These are phyloP conservation scores for Viola pubescens DNA, from an alignment of 441 rosid species.

Conservation along the genomic window DNA sequence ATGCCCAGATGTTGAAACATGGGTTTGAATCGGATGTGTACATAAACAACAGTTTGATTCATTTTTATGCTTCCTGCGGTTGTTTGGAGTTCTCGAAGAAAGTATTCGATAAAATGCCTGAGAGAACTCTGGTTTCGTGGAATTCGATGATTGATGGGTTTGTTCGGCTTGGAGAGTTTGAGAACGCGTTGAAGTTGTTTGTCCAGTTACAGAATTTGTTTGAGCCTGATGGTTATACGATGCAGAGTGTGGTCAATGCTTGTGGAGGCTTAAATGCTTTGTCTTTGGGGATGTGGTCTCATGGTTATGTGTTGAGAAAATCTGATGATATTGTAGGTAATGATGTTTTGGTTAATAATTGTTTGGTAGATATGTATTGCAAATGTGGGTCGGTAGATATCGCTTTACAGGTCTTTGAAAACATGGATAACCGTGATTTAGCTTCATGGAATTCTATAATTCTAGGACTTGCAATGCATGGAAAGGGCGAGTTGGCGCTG, in stretches of 20 bases:
- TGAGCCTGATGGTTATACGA: slow-evolving; percentile 58
- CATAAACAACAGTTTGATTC: slow-evolving; percentile 51
- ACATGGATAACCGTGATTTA: slow-evolving; percentile 42
- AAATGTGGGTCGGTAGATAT: slow-evolving; percentile 56
- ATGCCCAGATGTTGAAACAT: slow-evolving; percentile 43
- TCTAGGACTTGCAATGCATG: slow-evolving; percentile 58
- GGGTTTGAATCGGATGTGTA: slow-evolving; percentile 48
- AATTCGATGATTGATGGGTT: slow-evolving; percentile 67
- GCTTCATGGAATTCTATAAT: slow-evolving; percentile 67
- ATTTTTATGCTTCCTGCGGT: slow-evolving; percentile 37
- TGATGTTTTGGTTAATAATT: slow-evolving; percentile 48
- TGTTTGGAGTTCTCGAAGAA: slow-evolving; percentile 47
- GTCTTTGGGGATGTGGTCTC: slow-evolving; percentile 52
- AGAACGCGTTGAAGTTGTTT: slow-evolving; percentile 46
- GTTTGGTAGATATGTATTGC: slow-evolving; percentile 57
- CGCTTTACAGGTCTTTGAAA: slow-evolving; percentile 37
- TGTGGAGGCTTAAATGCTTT: slow-evolving; percentile 51
- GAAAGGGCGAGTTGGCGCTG: slow-evolving; percentile 50
- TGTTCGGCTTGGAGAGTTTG: slow-evolving; percentile 48
- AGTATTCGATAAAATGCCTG: slow-evolving; percentile 56
- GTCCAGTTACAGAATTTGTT: slow-evolving; percentile 44
- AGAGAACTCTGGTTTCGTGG: slow-evolving; percentile 57
- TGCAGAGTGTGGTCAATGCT: slow-evolving; percentile 50
- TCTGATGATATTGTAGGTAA: slow-evolving; percentile 24
- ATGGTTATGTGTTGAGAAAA: slow-evolving; percentile 43